Percentiles rank a stretch among this genome's conserved stretches.
Conservation (phyloP, 371 early-diverging fungal genomes). For the Actinomucor elegans region DNA sequence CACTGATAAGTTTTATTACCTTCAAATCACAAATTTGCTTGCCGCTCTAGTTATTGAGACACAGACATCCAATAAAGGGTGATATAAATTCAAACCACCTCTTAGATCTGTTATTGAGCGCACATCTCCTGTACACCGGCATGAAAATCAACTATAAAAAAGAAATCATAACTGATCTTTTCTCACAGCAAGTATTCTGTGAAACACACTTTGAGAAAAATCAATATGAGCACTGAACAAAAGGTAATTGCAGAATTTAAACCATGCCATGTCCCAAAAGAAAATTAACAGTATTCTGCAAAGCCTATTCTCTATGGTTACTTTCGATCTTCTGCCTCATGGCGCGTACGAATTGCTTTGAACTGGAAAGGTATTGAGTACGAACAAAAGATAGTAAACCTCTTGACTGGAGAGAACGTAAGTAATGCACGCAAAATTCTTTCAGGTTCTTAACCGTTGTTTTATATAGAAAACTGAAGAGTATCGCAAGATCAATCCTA, state of each 20-base stretch:
- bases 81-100: no score
- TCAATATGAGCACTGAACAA: slow-evolving; percentile 10
- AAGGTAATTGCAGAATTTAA: not conserved
- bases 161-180: no score
- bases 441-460: not conserved
- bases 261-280: no score
- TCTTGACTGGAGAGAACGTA: slow-evolving; percentile 75
- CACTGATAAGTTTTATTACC: no score
- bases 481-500: slow-evolving; percentile 66
- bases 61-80: no score
- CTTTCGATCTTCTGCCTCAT: slow-evolving; percentile 75
- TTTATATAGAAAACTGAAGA: slow-evolving; percentile 46
- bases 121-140: no score
- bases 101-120: no score
- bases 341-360: slow-evolving; percentile 78
- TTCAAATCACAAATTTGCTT: no score
- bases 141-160: no score
- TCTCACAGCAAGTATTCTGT: no score
- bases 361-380: slow-evolving; percentile 73
- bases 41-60: no score
- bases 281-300: not conserved
- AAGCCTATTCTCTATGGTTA: slow-evolving; percentile 70
- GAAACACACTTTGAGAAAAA: not conserved
- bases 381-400: slow-evolving; percentile 61
- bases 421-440: not conserved